Evolutionary conservation across 164 flowering plant species (phyloP).

Genomic region (Sedum album): DNA sequence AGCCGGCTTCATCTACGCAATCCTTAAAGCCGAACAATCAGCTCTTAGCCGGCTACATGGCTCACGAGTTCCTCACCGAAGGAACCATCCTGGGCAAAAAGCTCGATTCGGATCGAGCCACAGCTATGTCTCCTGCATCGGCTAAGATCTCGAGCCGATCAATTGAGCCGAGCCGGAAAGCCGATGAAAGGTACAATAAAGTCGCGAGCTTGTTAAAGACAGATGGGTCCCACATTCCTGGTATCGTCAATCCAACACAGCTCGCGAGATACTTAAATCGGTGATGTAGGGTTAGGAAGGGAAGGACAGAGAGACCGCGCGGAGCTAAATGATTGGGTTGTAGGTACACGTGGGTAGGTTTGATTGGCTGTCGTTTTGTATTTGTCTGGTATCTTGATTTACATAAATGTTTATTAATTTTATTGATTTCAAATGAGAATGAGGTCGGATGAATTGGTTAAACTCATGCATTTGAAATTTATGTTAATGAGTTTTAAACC

Average conservation of each 20-base stretch:
- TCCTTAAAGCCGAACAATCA: neutral
- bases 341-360: neutral
- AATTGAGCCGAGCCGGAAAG: neutral
- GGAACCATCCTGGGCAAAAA: conserved; percentile 10
- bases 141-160: conserved; percentile 17
- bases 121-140: conserved; percentile 9
- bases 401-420: no score
- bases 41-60: conserved; percentile 11
- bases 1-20: no score
- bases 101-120: no score
- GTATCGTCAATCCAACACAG: conserved; percentile 79
- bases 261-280: conserved; percentile 61
- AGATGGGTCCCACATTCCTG: conserved; percentile 65
- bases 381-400: no score
- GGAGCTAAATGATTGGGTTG: conserved; percentile 10
- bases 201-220: conserved; percentile 52
- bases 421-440: no score
- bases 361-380: neutral
- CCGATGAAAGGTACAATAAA: conserved; percentile 32
- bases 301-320: neutral
- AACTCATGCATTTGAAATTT: no score
- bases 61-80: neutral
- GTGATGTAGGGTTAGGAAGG: conserved; percentile 17
- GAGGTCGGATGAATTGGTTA: no score
- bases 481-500: no score